These are phyloP conservation scores for Acephala macrosclerotiorum DNA, from an alignment of 2,329 filamentous ascomycete genomes.

Conservation along the genomic window DNA sequence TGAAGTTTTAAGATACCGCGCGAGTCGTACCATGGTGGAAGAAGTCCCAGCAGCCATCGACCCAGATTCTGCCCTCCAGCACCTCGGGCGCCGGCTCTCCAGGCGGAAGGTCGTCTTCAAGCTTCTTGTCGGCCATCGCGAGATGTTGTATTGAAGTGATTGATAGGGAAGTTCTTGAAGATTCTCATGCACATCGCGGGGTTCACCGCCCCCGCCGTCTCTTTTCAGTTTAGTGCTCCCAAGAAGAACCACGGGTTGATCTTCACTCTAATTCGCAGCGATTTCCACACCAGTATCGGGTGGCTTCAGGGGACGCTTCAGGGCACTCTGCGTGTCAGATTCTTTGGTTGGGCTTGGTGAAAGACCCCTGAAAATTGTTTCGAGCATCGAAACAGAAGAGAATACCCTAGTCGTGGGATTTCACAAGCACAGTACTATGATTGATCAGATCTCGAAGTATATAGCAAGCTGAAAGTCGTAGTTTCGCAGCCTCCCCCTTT, in stretches of 20 bases:
- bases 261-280: conserved; percentile 4
- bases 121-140: conserved; percentile 22
- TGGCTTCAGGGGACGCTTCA: conserved; percentile 12
- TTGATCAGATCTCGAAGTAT: neutral
- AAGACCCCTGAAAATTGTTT: conserved; percentile 8
- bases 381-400: neutral
- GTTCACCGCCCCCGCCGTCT: conserved; percentile 1
- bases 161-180: neutral
- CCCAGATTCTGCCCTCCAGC: conserved; percentile 83
- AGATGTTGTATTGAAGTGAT: conserved; percentile 10
- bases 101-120: conserved; percentile 36
- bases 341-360: neutral
- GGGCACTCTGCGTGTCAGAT: conserved; percentile 7
- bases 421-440: neutral
- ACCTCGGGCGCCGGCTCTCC: conserved; percentile 43
- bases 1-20: neutral
- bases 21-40: conserved; percentile 82
- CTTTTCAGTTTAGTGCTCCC: neutral
- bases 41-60: conserved; percentile 99
- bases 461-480: conserved; percentile 1
- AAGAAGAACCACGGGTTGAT: neutral
- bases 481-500: neutral
- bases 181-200: neutral
- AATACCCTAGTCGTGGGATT: neutral
- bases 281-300: neutral